Base-by-base conservation (phyloP, 2,329 filamentous ascomycete species). In the Nothophoma quercina region DNA sequence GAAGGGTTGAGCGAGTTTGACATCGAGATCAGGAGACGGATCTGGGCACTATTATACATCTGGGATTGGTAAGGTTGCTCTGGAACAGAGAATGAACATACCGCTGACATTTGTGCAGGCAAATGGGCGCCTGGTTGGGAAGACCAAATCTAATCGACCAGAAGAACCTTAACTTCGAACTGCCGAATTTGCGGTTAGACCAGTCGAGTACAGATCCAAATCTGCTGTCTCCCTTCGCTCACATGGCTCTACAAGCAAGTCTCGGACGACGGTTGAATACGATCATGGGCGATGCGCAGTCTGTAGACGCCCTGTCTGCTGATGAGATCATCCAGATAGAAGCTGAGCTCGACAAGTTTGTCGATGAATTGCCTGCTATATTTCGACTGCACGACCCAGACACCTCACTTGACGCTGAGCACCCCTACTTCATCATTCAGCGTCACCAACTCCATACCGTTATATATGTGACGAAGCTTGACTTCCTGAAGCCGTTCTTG, bases 401-500 rank as follows among this genome's bases (percentile, higher is more conserved):
- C 53, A 75, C 62, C 0, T 71, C 70, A 1, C 67, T 76, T 33
- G 81, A 83, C 50, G 56, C 61, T 4, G 56, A 66, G 4, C 68
- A 77, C 50, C 71, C 73, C 0, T 81, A 79, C 64, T 74, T 81
- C 15, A 64, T 75, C 2, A 69, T 79, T 25, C 81, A 83, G 42
- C 77, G 81, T 7, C 70, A 73, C 36, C 75, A 80, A 48, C 58
- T 83, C 3, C 77, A 79, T 39, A 77, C 72, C 13, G 75, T 79
- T 53, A 71, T 75, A 8, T 76, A 78, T 39, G 75, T 79, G 47
- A 78, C 79, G 53, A 74, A 78, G 45, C 67, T 83, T 1, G 70
- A 79, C 35, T 77, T 79, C 7, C 63, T 82, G 9, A 78, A 81
- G 49, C 63, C 73, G 1, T 81, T 75, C 55, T 72, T 84, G n/a